Evolutionary conservation across 352 stramenopile species (phyloP).

Genomic region (Thraustochytrium sp.): DNA sequence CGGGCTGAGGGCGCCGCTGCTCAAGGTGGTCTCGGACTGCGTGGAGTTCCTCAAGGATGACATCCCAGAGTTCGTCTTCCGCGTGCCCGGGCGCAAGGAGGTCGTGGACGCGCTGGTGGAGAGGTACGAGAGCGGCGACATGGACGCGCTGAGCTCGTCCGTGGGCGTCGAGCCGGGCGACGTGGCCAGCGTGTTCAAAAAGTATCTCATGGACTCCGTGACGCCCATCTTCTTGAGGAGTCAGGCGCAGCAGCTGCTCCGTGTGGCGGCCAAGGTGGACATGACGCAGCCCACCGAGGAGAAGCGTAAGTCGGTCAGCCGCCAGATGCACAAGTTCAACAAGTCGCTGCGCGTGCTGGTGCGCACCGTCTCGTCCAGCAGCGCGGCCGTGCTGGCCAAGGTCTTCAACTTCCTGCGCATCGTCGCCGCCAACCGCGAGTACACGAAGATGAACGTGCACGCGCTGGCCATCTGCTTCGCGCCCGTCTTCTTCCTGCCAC

Average conservation of each 20-base stretch:
- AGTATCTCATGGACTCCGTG: slow-evolving; percentile 19
- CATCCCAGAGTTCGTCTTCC: slow-evolving; percentile 23
- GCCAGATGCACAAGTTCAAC: slow-evolving; percentile 10
- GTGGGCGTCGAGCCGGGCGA: slow-evolving; percentile 9
- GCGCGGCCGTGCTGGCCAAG: background rate
- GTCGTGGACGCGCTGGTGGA: slow-evolving; percentile 26
- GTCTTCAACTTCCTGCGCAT: slow-evolving; percentile 10
- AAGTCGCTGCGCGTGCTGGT: slow-evolving; percentile 1
- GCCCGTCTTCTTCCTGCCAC: slow-evolving; percentile 7
- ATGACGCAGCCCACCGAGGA: background rate
- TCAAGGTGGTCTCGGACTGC: slow-evolving; percentile 6
- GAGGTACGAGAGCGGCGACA: background rate
- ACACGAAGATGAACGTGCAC: slow-evolving; percentile 17
- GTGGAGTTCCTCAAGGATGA: slow-evolving; percentile 28
- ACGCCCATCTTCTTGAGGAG: background rate
- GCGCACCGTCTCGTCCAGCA: background rate
- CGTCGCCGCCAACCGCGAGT: background rate
- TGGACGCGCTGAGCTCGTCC: background rate
- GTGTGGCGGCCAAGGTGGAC: background rate
- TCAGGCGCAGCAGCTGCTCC: slow-evolving; percentile 8
- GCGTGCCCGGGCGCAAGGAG: slow-evolving; percentile 19
- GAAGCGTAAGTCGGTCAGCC: too few species aligned
- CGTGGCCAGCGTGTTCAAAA: slow-evolving; percentile 26
- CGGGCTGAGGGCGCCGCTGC: background rate
- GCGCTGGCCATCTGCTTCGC: slow-evolving; percentile 24